A percentile compares a stretch with the other conserved stretches of the same genome.
phyloP scores from a whole-genome alignment of 768 basidiomycete species.

The Pisolithus orientalis region DNA sequence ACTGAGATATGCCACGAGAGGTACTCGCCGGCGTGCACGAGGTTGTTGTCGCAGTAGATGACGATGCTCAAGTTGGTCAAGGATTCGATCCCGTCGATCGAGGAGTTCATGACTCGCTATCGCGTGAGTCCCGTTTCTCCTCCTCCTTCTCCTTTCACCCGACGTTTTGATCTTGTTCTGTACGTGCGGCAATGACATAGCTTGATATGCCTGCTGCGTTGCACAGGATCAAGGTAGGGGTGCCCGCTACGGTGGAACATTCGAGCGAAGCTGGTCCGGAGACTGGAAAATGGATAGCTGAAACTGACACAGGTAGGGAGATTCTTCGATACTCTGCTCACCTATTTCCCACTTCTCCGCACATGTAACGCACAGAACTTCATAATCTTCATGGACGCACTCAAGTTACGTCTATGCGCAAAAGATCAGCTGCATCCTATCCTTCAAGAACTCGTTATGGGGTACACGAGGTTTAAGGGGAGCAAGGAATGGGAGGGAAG shows the following conservation, averaged over 20 bases:
- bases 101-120: constrained; percentile 89
- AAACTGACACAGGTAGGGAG: too few relatives aligned
- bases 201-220: too few relatives aligned
- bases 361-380: constrained; percentile 56
- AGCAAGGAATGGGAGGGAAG: constrained; percentile 96
- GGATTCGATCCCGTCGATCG: constrained; percentile 79
- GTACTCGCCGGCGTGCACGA: constrained; percentile 94
- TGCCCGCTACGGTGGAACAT: too few relatives aligned
- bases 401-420: constrained; percentile 87
- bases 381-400: constrained; percentile 97
- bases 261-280: too few relatives aligned
- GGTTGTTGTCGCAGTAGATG: constrained; percentile 94
- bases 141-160: too few relatives aligned
- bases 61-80: constrained; percentile 93
- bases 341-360: too few relatives aligned
- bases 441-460: constrained; percentile 90
- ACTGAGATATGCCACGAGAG: constrained; percentile 40
- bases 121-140: constrained; percentile 40
- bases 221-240: too few relatives aligned
- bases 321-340: too few relatives aligned
- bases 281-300: too few relatives aligned
- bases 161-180: too few relatives aligned
- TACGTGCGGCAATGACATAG: too few relatives aligned
- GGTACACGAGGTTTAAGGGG: constrained; percentile 90
- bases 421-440: constrained; percentile 97